These are phyloP conservation scores for Trichosporon sp. DNA, from an alignment of 1,284 basidiomycete species.

Conservation along the genomic window DNA sequence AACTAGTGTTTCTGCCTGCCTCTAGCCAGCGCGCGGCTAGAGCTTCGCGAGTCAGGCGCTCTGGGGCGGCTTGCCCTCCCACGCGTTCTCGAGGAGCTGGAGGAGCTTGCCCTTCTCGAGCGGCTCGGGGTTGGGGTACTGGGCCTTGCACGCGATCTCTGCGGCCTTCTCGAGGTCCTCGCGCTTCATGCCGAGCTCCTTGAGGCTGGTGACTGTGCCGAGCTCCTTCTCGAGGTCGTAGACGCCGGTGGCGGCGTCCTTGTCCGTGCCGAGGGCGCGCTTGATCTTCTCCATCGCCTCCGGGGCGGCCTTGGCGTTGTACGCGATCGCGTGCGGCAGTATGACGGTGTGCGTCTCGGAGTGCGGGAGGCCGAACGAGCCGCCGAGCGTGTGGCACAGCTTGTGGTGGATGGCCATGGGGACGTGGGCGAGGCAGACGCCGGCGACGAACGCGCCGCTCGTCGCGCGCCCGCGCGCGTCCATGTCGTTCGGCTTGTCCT, in stretches of 20 bases:
- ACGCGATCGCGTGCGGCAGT: constrained; percentile 53
- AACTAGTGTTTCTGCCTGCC: not conserved
- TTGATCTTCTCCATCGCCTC: constrained; percentile 49
- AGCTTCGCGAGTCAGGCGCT: not conserved
- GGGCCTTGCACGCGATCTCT: constrained; percentile 50
- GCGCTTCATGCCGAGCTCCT: constrained; percentile 52
- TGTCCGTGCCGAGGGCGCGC: constrained; percentile 37
- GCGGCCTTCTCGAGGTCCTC: constrained; percentile 52
- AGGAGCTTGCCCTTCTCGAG: constrained; percentile 49
- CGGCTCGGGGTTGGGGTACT: constrained; percentile 53
- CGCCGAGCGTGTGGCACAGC: constrained; percentile 52
- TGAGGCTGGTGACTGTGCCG: constrained; percentile 50
- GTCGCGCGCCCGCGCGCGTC: constrained; percentile 51
- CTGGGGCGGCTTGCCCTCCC: constrained; percentile 17
- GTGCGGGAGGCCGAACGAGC: constrained; percentile 53
- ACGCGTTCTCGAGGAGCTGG: constrained; percentile 33
- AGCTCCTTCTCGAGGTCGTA: constrained; percentile 51
- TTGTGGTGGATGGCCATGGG: constrained; percentile 55
- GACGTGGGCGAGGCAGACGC: constrained; percentile 50
- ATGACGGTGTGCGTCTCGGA: constrained; percentile 55
- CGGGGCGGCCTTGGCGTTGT: constrained; percentile 50
- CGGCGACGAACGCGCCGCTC: constrained; percentile 53
- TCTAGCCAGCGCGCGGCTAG: not conserved
- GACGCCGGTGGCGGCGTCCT: constrained; percentile 48
- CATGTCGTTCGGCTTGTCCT: constrained; percentile 37